Conservation (phyloP, 2,329 filamentous ascomycete genomes). For the Hymenotorrendiella dingleyae region DNA sequence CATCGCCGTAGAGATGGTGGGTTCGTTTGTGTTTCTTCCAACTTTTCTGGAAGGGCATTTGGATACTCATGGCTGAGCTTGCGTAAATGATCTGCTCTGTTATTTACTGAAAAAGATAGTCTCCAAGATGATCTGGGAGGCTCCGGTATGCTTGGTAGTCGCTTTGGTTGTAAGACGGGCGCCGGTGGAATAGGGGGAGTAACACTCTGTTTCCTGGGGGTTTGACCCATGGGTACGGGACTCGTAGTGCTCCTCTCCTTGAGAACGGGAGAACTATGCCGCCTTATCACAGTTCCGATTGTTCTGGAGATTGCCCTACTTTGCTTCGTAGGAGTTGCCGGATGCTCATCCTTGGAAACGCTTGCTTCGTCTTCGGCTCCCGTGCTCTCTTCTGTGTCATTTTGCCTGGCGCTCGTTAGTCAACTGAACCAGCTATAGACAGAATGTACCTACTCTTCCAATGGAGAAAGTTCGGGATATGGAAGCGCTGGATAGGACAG, state of each 20-base stretch:
- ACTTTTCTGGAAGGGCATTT: slow-evolving; percentile 5
- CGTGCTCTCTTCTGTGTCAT: not conserved
- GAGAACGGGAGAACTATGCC: slow-evolving; percentile 20
- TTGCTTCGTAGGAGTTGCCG: not conserved
- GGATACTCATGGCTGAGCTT: slow-evolving; percentile 22
- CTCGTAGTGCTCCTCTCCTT: slow-evolving; percentile 8
- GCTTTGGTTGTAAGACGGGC: slow-evolving; percentile 20
- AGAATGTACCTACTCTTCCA: slow-evolving; percentile 13
- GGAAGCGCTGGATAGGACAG: slow-evolving; percentile 6
- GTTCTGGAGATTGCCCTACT: slow-evolving; percentile 9
- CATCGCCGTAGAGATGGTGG: slow-evolving; percentile 14
- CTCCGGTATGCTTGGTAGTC: slow-evolving; percentile 23
- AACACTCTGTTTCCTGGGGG: slow-evolving; percentile 17
- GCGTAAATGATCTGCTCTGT: slow-evolving; percentile 23
- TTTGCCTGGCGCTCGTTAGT: slow-evolving; percentile 1
- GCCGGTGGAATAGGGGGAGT: slow-evolving; percentile 17
- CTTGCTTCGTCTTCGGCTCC: not conserved
- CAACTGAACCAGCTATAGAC: not conserved
- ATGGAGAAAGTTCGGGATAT: slow-evolving; percentile 8
- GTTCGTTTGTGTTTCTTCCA: slow-evolving; percentile 4
- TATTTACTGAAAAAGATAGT: slow-evolving; percentile 24
- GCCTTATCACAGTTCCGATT: slow-evolving; percentile 10
- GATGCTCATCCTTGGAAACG: not conserved
- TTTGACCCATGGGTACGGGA: not conserved
- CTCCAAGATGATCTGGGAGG: slow-evolving; percentile 26